Conservation (phyloP, 2,329 filamentous ascomycete genomes). For the Aspergillus proliferans region DNA sequence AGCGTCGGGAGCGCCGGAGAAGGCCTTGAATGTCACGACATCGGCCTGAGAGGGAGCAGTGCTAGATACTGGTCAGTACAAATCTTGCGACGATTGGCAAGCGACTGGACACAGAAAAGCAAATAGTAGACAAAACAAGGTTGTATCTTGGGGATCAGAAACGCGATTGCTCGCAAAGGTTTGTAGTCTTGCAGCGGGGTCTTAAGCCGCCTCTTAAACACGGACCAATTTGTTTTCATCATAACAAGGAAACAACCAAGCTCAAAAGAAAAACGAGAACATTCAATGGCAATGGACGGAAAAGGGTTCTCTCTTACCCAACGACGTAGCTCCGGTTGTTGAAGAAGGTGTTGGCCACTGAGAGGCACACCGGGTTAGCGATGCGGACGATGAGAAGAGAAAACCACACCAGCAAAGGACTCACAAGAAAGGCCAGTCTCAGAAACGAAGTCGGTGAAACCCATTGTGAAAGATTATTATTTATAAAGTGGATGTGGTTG, state of each 20-base stretch:
- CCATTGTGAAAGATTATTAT: conserved; percentile 45
- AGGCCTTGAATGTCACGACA: conserved; percentile 88
- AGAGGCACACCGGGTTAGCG: conserved; percentile 26
- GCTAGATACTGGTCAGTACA: conserved; percentile 34
- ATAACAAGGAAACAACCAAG: conserved; percentile 35
- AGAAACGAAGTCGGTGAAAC: conserved; percentile 61
- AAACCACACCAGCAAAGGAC: conserved; percentile 27
- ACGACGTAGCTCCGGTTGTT: conserved; percentile 70
- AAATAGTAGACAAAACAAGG: conserved; percentile 1
- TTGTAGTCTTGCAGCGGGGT: conserved; percentile 75
- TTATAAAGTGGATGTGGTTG: conserved; percentile 12
- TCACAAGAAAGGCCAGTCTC: conserved; percentile 57
- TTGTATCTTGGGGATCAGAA: conserved; percentile 53
- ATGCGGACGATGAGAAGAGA: conserved; percentile 12
- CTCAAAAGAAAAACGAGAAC: not conserved
- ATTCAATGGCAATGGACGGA: conserved; percentile 12
- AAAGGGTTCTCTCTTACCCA: conserved; percentile 55
- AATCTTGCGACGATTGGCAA: conserved; percentile 1
- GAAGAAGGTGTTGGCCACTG: conserved; percentile 40
- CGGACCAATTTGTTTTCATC: conserved; percentile 89
- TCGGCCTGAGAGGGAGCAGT: conserved; percentile 83
- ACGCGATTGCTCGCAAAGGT: conserved; percentile 66
- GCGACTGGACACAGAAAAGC: conserved; percentile 11
- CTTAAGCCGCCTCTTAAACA: conserved; percentile 94
- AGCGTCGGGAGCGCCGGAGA: conserved; percentile 67